Base-by-base conservation (phyloP, 179 eudicot genomes). In the Dionaea muscipula region DNA sequence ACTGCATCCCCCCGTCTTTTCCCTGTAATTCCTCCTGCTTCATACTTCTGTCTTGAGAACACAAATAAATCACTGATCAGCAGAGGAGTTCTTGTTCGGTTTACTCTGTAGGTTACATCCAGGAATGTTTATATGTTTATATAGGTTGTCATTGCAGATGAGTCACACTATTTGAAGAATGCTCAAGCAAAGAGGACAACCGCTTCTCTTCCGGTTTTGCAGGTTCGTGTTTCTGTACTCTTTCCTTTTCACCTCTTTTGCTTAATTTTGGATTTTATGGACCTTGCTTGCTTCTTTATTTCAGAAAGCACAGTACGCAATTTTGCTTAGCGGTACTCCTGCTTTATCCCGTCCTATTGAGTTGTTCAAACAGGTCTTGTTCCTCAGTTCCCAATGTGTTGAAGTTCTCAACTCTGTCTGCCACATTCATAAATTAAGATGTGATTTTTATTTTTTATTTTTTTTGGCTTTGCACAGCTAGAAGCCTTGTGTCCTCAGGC, bases 141-240 rank as follows among this genome's bases (percentile, higher is more conserved):
- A 58, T 78, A 93, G 99, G 81, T 93, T 28, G 89, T 93, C 59
- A 81, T 93, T 71, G 99, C 99, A 56, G 99, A 93, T 64, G 99
- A 93, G 78, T 93, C 99, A n/a, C 99, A 93, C 65, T 93, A 77
- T 69, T 52, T 93, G 69, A 88, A 93, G 79, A 93, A 89, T 73
- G 94, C 80, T 60, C 99, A 79, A 74, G 99, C 99, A 62, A 85
- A 89, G 77, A 72, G 99, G 67, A 93, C 99, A 40, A 77, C 36
- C 67, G 82, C 96, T 38, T 62, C 90, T 12, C 77, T 88, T 71
- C 99, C 99, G 39, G 75, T 93, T 63, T 54, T 93, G 63, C 78
- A 68, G 96, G 99, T 91, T 39, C 55, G 18, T 56, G 54, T 62
- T 54, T 57, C 53, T 51, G 27, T 61, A 63, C 27, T 47, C 55